Percentiles rank a stretch among this genome's conserved stretches.
phyloP scores from a whole-genome alignment of 179 eudicot species.

The Carnegiea gigantea region DNA sequence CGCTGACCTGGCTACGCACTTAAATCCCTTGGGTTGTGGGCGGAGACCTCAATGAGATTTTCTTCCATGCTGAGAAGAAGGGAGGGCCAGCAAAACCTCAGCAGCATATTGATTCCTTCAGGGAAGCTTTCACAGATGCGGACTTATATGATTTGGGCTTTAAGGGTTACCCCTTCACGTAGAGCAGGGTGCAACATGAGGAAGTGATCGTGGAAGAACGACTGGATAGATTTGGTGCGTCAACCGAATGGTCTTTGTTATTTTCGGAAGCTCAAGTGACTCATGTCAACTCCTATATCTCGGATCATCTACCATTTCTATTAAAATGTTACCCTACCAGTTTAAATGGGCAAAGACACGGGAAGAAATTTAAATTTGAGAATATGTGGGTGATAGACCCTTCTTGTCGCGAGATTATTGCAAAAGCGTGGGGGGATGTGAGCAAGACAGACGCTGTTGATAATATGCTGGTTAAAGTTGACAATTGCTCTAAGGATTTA shows the following conservation, averaged over 20 bases:
- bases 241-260: background rate
- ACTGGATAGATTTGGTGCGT: background rate
- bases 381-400: too few species aligned
- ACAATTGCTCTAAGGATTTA: too few species aligned
- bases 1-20: background rate
- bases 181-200: background rate
- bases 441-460: too few species aligned
- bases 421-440: too few species aligned
- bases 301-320: too few species aligned
- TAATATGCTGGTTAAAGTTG: too few species aligned
- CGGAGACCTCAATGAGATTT: too few species aligned
- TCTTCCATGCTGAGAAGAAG: background rate
- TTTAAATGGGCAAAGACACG: too few species aligned
- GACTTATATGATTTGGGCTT: background rate
- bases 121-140: background rate
- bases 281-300: too few species aligned
- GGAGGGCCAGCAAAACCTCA: background rate
- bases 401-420: too few species aligned
- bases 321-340: too few species aligned
- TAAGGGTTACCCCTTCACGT: background rate
- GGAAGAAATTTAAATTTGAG: too few species aligned
- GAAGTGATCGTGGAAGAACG: background rate
- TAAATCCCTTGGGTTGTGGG: background rate
- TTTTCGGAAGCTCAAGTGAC: background rate
- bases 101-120: background rate